Percentiles rank a stretch among this genome's conserved stretches.
Evolutionary conservation across 192 early-diverging fungal genomes (phyloP).

Genomic region (Fimicolochytrium jonesii): DNA sequence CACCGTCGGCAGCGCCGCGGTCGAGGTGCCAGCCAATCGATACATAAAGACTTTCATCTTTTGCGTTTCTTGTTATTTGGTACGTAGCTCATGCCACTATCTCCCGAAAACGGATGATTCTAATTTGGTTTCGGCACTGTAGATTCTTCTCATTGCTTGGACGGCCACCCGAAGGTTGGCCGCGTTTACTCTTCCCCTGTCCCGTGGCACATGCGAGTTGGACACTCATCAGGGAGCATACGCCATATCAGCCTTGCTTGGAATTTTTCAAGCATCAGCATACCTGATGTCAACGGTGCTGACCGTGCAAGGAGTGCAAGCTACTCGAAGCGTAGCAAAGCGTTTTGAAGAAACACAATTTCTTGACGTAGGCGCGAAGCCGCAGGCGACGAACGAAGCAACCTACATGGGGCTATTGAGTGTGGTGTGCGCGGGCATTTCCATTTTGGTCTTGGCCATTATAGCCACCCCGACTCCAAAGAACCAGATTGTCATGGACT

Average conservation of each 20-base stretch:
- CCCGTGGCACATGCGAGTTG: not conserved
- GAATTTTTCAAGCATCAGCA: not conserved
- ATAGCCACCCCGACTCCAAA: not conserved
- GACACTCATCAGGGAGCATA: not conserved
- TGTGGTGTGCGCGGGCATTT: not conserved
- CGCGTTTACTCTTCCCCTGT: not conserved
- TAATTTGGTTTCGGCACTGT: not conserved
- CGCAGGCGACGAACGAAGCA: not conserved
- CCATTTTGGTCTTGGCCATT: not conserved
- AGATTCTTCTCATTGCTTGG: not conserved
- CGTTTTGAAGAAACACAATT: not conserved
- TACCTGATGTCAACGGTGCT: not conserved
- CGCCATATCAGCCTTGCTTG: not conserved
- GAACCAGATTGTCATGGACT: not conserved
- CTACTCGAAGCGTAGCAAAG: not conserved
- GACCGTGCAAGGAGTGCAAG: not conserved
- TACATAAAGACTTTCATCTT: not conserved
- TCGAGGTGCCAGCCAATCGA: not conserved
- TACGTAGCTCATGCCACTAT: not conserved
- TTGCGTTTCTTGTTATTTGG: not conserved
- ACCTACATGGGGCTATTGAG: not conserved
- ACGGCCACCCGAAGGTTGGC: not conserved
- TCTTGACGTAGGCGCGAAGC: not conserved
- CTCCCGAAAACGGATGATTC: not conserved
- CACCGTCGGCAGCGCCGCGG: not conserved